Evolutionary conservation across 768 basidiomycete genomes (phyloP).

Genomic region (Collybia sp.): DNA sequence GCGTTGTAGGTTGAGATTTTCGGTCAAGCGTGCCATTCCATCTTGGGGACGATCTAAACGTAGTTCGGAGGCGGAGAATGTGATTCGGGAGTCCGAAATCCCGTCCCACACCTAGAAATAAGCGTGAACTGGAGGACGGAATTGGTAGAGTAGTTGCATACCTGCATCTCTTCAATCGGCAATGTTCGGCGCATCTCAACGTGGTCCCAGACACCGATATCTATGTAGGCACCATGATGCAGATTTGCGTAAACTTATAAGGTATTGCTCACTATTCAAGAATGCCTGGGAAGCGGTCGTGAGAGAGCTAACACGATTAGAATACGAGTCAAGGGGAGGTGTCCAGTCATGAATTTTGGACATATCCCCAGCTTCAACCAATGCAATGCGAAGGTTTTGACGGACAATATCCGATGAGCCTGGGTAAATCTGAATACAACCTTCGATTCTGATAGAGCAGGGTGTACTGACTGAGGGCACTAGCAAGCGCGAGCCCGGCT

Average conservation of each 20-base stretch:
- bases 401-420: slow-evolving; percentile 49
- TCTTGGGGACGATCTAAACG: slow-evolving; percentile 19
- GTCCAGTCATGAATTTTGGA: slow-evolving; percentile 66
- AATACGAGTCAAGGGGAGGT: slow-evolving; percentile 48
- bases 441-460: background rate
- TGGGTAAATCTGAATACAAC: slow-evolving; percentile 16
- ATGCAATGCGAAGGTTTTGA: slow-evolving; percentile 55
- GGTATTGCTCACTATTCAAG: slow-evolving; percentile 48
- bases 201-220: slow-evolving; percentile 79
- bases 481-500: slow-evolving; percentile 84
- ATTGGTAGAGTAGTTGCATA: slow-evolving; percentile 19
- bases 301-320: slow-evolving; percentile 84
- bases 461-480: slow-evolving; percentile 65
- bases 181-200: slow-evolving; percentile 65
- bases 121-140: slow-evolving; percentile 1
- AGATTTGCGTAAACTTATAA: background rate
- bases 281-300: slow-evolving; percentile 70
- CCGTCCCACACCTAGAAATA: slow-evolving; percentile 94
- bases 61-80: slow-evolving; percentile 57
- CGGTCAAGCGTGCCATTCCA: slow-evolving; percentile 80
- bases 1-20: slow-evolving; percentile 91
- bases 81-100: slow-evolving; percentile 72
- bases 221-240: slow-evolving; percentile 30
- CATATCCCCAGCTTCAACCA: slow-evolving; percentile 83
- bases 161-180: slow-evolving; percentile 84